phyloP scores from a whole-genome alignment of 768 basidiomycete species.

The Pleurotus tuoliensis region DNA sequence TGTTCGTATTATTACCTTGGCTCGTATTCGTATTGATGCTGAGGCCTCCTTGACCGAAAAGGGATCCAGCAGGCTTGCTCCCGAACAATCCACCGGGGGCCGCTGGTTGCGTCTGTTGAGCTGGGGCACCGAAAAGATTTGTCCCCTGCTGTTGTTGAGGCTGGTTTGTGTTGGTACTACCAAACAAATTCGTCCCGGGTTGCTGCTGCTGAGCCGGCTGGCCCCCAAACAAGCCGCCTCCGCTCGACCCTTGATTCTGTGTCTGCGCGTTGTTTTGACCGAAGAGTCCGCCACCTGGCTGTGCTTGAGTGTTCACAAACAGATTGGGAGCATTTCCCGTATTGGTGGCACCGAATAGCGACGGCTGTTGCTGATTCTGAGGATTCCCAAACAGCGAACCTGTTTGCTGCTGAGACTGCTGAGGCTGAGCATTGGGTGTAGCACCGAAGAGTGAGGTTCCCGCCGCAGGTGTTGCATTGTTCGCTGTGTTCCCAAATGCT shows the following conservation, averaged over 20 bases:
- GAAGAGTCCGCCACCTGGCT: constrained; percentile 7
- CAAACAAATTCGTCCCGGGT: constrained; percentile 12
- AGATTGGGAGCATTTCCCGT: neutral
- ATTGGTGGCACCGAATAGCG: constrained; percentile 5
- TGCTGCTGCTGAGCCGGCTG: constrained; percentile 1
- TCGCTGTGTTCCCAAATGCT: neutral
- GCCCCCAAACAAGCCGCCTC: constrained; percentile 21
- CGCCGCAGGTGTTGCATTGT: neutral
- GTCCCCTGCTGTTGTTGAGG: constrained; percentile 22
- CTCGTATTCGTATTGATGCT: constrained; percentile 23
- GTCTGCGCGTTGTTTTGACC: constrained; percentile 4
- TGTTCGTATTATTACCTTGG: constrained; percentile 16
- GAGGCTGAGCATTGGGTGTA: constrained; percentile 10
- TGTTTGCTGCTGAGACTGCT: constrained; percentile 11
- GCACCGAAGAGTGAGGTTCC: neutral
- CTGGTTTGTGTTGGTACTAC: constrained; percentile 9
- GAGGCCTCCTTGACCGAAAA: constrained; percentile 16
- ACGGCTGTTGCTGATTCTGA: constrained; percentile 12
- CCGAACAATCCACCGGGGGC: constrained; percentile 25
- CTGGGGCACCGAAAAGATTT: constrained; percentile 19
- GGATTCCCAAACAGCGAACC: constrained; percentile 27
- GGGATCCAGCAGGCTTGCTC: constrained; percentile 23
- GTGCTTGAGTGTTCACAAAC: constrained; percentile 3
- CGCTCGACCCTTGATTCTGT: constrained; percentile 16
- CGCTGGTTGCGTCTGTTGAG: constrained; percentile 18